phyloP scores from a whole-genome alignment of 163 green algal species.

The Chloroidium sp. region DNA sequence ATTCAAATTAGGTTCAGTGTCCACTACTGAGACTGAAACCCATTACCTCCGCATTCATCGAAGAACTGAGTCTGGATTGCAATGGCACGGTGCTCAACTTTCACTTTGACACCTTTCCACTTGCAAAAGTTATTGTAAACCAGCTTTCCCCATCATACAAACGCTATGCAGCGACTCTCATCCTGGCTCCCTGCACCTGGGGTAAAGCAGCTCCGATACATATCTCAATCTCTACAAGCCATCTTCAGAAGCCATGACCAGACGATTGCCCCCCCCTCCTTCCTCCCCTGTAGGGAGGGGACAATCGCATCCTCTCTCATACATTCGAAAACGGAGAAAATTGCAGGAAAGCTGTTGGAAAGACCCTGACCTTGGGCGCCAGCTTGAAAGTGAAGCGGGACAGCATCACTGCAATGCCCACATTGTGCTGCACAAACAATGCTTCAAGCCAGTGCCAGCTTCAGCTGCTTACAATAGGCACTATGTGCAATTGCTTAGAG shows the following conservation, averaged over 20 bases:
- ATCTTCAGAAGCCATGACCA: not conserved
- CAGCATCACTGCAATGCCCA: not conserved
- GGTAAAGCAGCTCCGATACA: too few species aligned
- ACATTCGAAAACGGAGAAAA: not conserved
- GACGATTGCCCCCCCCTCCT: not conserved
- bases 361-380: constrained; percentile 3
- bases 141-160: too few species aligned
- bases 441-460: too few species aligned
- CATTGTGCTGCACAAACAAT: not conserved
- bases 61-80: too few species aligned
- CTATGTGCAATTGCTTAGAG: too few species aligned
- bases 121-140: not conserved
- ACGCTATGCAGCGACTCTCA: too few species aligned
- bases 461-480: too few species aligned
- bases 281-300: not conserved
- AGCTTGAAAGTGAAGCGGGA: constrained; percentile 9
- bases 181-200: not conserved
- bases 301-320: not conserved
- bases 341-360: not conserved
- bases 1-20: too few species aligned
- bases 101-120: not conserved
- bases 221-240: not conserved
- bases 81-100: not conserved
- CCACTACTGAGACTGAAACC: too few species aligned
- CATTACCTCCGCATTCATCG: too few species aligned